Evolutionary conservation across 2,329 filamentous ascomycete species (phyloP), one percentile per base, ranked within the genome.

Genomic region (Microcera coccophila): DNA sequence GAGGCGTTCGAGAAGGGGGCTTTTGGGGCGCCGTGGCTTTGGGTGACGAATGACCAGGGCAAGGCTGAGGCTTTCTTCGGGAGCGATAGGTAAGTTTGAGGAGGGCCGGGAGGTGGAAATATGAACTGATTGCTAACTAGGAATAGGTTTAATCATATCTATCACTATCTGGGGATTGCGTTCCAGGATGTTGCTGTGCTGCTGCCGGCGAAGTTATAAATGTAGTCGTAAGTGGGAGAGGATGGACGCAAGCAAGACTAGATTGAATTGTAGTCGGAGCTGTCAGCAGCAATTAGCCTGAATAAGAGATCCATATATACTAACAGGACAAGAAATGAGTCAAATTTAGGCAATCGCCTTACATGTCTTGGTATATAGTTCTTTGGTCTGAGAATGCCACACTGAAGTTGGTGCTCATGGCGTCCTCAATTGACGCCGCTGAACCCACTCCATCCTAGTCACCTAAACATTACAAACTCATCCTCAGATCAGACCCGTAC

Each of bases 21-120:
- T 0, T 91, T 87, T 63, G 87, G 87, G 0, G 79, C 81, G 38
- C 87, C 87, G 2, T 91, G 87, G 86, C 71, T 87, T 47, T 82
- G 81, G 75, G 85, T 82, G 3, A 73, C 70, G 15, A 79, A 84
- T 53, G 61, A 58, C 2, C 62, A 74, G 48, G 83, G 82, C 0
- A 62, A 72, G 42, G 72, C 72, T 37, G 81, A 86, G 66, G 78
- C 82, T 0, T 88, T 90, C 61, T 90, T 90, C 64, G 86, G 86
- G 3, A 89, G 84, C 64, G 86, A 90, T 65, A 70, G 80, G 78
- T 68, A 42, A 49, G 58, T 55, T 33, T 19, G 16, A 38, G 17
- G 24, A 28, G 9, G 9, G 14, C 14, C 14, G 9, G 24, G 14
- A 14, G 24, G 9, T 28, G 9, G 24, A 28, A 28, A 14, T 14